A percentile compares a stretch with the other conserved stretches of the same genome.
phyloP scores from a whole-genome alignment of 768 basidiomycete genomes.

The Hypholoma sublateritium region DNA sequence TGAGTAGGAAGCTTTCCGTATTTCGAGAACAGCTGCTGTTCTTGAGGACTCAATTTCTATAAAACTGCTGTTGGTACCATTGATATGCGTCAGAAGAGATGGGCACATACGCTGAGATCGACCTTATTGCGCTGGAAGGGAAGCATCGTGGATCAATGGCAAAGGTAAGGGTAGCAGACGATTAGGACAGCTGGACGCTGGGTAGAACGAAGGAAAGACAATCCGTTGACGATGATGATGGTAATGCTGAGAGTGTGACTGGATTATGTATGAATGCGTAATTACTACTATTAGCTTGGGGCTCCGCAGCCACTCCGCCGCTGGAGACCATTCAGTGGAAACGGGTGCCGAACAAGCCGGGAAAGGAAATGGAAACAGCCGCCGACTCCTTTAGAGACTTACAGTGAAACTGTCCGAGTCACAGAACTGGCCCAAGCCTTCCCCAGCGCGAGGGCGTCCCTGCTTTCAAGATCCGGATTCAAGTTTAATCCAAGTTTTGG shows the following conservation, averaged over 20 bases:
- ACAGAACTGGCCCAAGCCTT: not conserved
- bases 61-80: constrained; percentile 9
- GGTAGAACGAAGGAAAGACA: constrained; percentile 18
- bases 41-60: constrained; percentile 83
- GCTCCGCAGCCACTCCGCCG: constrained; percentile 27
- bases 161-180: constrained; percentile 23
- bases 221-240: constrained; percentile 22
- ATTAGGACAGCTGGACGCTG: constrained; percentile 25
- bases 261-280: constrained; percentile 15
- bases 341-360: not conserved
- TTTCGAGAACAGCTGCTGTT: constrained; percentile 90
- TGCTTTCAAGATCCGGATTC: constrained; percentile 13
- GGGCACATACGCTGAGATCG: constrained; percentile 79
- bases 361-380: not conserved
- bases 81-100: not conserved
- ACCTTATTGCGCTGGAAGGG: constrained; percentile 87
- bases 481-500: not conserved
- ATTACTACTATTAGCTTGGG: constrained; percentile 13
- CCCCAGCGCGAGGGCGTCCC: not conserved
- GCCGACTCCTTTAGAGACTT: too few relatives aligned
- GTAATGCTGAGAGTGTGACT: constrained; percentile 15
- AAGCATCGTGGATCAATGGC: constrained; percentile 49
- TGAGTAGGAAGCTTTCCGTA: constrained; percentile 94
- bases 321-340: constrained; percentile 22
- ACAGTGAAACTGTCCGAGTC: not conserved